These are phyloP conservation scores for Penicillium psychrosexuale DNA, from an alignment of 2,329 filamentous ascomycete genomes.

Conservation along the genomic window DNA sequence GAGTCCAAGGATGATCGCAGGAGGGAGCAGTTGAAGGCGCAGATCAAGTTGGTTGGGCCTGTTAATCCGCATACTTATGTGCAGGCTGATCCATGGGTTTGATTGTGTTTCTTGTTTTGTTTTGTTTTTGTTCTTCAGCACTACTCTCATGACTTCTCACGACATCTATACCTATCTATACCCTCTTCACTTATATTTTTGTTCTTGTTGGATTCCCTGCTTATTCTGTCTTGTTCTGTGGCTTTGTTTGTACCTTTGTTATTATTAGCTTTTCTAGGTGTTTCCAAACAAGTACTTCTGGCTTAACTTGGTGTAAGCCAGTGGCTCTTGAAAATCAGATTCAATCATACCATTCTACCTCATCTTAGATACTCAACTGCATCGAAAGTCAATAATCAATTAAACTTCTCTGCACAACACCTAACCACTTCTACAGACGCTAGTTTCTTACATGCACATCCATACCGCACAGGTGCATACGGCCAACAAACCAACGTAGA, in stretches of 20 bases:
- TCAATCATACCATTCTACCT: neutral
- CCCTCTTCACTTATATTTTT: neutral
- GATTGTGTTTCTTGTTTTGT: slow-evolving; percentile 3
- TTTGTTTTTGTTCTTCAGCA: neutral
- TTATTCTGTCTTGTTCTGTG: neutral
- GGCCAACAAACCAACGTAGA: neutral
- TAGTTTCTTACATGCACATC: neutral
- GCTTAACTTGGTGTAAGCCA: too few species aligned
- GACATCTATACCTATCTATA: slow-evolving; percentile 7
- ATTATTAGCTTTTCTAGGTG: too few species aligned
- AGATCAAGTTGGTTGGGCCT: slow-evolving; percentile 42
- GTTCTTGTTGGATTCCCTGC: neutral
- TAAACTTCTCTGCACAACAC: neutral
- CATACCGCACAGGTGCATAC: neutral
- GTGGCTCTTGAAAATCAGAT: too few species aligned
- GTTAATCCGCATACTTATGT: slow-evolving; percentile 30
- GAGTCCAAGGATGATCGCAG: slow-evolving; percentile 36
- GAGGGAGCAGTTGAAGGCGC: slow-evolving; percentile 39
- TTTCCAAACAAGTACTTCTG: too few species aligned
- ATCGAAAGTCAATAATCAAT: neutral
- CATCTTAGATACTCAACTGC: neutral
- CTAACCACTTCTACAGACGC: neutral
- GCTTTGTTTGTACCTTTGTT: too few species aligned
- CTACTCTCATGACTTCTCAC: slow-evolving; percentile 4
- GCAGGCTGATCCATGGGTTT: slow-evolving; percentile 32